Evolutionary conservation across 257 asterid species (phyloP).

Genomic region (Solanum pimpinellifolium): DNA sequence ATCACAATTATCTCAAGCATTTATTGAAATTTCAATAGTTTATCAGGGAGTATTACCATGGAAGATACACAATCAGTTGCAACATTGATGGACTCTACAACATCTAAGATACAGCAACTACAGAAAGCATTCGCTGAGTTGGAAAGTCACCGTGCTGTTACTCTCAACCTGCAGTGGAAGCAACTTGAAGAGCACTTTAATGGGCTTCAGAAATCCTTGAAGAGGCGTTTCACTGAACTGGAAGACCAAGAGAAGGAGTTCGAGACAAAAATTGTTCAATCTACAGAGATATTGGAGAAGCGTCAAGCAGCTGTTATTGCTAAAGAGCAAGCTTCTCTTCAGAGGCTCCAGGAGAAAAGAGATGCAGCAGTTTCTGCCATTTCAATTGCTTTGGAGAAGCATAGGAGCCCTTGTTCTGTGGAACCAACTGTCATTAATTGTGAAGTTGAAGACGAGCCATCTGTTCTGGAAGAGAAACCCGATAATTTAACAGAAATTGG

Average conservation of each 20-base stretch:
- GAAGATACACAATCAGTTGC: slow-evolving; percentile 51
- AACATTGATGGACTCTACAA: slow-evolving; percentile 58
- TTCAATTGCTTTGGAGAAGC: slow-evolving; percentile 44
- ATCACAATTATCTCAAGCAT: neutral
- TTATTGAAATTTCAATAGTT: neutral
- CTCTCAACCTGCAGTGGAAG: slow-evolving; percentile 88
- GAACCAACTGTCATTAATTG: slow-evolving; percentile 12
- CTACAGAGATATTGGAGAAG: slow-evolving; percentile 56
- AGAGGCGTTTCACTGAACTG: slow-evolving; percentile 87
- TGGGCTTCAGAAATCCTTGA: slow-evolving; percentile 90
- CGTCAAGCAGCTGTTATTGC: slow-evolving; percentile 68
- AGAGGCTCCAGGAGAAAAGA: slow-evolving; percentile 89
- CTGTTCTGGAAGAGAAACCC: slow-evolving; percentile 25
- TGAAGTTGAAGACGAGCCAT: slow-evolving; percentile 29
- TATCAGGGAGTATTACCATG: slow-evolving; percentile 29
- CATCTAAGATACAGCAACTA: slow-evolving; percentile 80
- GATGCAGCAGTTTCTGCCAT: slow-evolving; percentile 90
- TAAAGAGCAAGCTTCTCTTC: slow-evolving; percentile 77
- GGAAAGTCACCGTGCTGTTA: slow-evolving; percentile 81
- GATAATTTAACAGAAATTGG: slow-evolving; percentile 20
- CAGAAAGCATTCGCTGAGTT: slow-evolving; percentile 96
- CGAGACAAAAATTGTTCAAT: slow-evolving; percentile 59
- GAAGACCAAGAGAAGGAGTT: slow-evolving; percentile 90
- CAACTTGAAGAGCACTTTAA: slow-evolving; percentile 93
- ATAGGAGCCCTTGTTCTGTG: slow-evolving; percentile 27